Conservation (phyloP, 2,329 filamentous ascomycete genomes). For the Nannizziopsis arthrosporioides region DNA sequence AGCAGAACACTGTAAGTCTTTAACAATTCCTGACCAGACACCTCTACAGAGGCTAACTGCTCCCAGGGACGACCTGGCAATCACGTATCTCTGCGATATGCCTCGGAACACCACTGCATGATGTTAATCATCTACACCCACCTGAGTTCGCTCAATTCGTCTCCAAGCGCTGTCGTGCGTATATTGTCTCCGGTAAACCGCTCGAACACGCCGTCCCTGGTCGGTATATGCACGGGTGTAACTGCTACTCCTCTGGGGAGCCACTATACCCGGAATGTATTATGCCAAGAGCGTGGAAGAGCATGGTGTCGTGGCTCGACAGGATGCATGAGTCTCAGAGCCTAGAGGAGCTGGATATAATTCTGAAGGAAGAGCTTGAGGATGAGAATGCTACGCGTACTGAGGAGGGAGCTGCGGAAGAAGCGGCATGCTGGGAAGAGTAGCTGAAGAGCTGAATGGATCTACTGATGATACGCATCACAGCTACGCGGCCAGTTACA, state of each 20-base stretch:
- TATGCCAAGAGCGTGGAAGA: conserved; percentile 44
- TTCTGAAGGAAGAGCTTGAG: conserved; percentile 12
- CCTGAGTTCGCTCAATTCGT: conserved; percentile 25
- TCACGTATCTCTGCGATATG: conserved; percentile 31
- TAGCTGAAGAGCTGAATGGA: neutral
- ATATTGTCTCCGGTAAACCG: conserved; percentile 44
- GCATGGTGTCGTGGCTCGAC: conserved; percentile 50
- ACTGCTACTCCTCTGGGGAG: conserved; percentile 59
- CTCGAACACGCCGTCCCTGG: conserved; percentile 45
- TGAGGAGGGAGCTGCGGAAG: neutral
- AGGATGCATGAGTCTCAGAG: conserved; percentile 18
- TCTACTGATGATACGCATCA: no score
- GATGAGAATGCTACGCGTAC: neutral
- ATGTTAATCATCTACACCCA: conserved; percentile 20
- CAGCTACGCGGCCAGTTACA: no score
- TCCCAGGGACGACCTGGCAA: conserved; percentile 31
- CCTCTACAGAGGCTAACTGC: neutral
- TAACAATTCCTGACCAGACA: neutral
- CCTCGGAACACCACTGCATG: conserved; percentile 30
- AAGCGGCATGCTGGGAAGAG: neutral
- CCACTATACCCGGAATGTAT: conserved; percentile 48
- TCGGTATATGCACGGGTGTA: conserved; percentile 48
- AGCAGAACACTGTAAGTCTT: conserved; percentile 41
- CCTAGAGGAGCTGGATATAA: conserved; percentile 16
- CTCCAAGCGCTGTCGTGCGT: conserved; percentile 49